Percentiles rank a stretch among this genome's conserved stretches.
phyloP scores from a whole-genome alignment of 2,329 filamentous ascomycete genomes.

The Pochonia chlamydosporia region DNA sequence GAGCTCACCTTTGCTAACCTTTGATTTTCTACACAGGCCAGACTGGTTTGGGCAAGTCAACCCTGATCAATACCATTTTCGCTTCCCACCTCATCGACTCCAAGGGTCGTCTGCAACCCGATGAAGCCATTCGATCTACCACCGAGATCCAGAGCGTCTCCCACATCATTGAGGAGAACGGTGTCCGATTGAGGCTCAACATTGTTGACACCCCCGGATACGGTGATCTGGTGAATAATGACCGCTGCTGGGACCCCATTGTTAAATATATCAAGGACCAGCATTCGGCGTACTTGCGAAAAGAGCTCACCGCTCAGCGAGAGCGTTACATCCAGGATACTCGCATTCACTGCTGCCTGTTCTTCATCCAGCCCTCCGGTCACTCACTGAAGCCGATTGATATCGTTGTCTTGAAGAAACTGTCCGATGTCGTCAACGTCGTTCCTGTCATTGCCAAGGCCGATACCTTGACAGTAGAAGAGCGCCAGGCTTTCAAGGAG shows the following conservation, averaged over 20 bases:
- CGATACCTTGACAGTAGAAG: constrained; percentile 91
- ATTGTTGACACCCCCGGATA: constrained; percentile 99
- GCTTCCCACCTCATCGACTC: constrained; percentile 98
- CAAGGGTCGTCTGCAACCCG: constrained; percentile 88
- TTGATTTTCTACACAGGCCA: constrained; percentile 58
- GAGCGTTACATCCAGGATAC: constrained; percentile 99
- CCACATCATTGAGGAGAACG: constrained; percentile 99
- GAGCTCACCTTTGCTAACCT: constrained; percentile 10
- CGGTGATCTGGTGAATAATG: constrained; percentile 98
- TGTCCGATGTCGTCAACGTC: constrained; percentile 98
- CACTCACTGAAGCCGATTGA: constrained; percentile 99
- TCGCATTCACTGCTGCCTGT: constrained; percentile 97
- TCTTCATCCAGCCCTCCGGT: constrained; percentile 98
- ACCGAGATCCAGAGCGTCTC: constrained; percentile 98
- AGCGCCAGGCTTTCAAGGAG: constrained; percentile 96
- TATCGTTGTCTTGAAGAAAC: constrained; percentile 98
- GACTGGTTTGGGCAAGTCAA: constrained; percentile 97
- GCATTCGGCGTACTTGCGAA: constrained; percentile 97
- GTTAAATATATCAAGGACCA: constrained; percentile 99
- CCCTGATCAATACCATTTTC: constrained; percentile 99
- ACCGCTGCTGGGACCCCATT: constrained; percentile 99
- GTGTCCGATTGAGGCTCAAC: constrained; percentile 93
- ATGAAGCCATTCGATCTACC: constrained; percentile 89
- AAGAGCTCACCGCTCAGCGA: constrained; percentile 97
- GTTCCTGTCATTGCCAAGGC: constrained; percentile 98